Percentiles rank a stretch among this genome's conserved stretches.
These are phyloP conservation scores for Penicillium coffeae DNA, from an alignment of 495 filamentous ascomycete genomes.

Conservation along the genomic window DNA sequence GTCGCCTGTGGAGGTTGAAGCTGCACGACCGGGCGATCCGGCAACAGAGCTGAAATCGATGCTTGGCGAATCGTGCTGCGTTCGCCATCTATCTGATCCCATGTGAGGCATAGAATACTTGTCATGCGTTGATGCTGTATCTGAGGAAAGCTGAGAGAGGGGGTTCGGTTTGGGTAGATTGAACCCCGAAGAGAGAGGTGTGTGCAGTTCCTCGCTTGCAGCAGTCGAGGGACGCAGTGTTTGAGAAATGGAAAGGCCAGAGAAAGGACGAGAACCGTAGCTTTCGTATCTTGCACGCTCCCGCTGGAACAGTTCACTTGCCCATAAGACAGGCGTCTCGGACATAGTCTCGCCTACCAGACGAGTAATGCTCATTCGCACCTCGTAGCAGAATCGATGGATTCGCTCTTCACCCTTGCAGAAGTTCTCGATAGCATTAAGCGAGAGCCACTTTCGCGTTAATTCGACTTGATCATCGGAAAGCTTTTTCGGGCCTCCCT, in stretches of 20 bases:
- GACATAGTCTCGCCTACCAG: slow-evolving; percentile 82
- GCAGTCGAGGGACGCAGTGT: slow-evolving; percentile 48
- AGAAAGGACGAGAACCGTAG: slow-evolving; percentile 43
- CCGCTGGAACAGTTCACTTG: slow-evolving; percentile 79
- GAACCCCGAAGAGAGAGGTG: slow-evolving; percentile 24
- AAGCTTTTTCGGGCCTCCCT: slow-evolving; percentile 89
- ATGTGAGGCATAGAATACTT: slow-evolving; percentile 60
- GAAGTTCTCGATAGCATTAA: slow-evolving; percentile 84
- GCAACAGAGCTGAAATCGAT: slow-evolving; percentile 53
- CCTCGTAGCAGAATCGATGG: slow-evolving; percentile 87
- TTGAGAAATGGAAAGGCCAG: slow-evolving; percentile 41
- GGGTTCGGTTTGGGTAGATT: slow-evolving; percentile 43
- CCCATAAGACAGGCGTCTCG: slow-evolving; percentile 88
- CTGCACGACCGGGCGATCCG: slow-evolving; percentile 52
- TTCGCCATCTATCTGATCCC: slow-evolving; percentile 61
- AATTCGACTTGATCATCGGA: slow-evolving; percentile 93
- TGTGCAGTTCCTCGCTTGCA: slow-evolving; percentile 47
- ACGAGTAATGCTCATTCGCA: slow-evolving; percentile 81
- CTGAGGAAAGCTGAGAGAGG: slow-evolving; percentile 32
- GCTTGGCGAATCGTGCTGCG: slow-evolving; percentile 38
- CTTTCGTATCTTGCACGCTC: slow-evolving; percentile 76
- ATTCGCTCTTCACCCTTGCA: slow-evolving; percentile 95
- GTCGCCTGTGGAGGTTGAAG: slow-evolving; percentile 57
- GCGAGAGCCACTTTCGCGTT: slow-evolving; percentile 77
- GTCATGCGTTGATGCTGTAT: slow-evolving; percentile 32